Evolutionary conservation across 768 basidiomycete species (phyloP), one percentile per base, ranked within the genome.

Genomic region (Xerocomellus intermedius): DNA sequence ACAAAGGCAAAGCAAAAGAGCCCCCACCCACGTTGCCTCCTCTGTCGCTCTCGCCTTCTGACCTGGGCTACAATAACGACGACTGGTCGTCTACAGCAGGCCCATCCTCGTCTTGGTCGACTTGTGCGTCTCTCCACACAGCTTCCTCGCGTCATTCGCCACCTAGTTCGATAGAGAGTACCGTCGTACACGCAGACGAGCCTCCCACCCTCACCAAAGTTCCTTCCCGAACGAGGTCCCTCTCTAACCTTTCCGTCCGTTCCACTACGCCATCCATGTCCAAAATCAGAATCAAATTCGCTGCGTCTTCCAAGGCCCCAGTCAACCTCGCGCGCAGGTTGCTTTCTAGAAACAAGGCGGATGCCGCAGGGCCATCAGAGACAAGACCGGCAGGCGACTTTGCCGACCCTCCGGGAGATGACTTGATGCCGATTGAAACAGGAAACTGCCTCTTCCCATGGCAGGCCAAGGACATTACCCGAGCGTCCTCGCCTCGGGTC

Each of bases 1-100:
- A 62, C 64, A 90, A 86, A 73, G 83, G 78, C 62, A 87, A 80
- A 71, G 84, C 76, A 50, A 71, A 66, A 61, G 73, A 76, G 65
- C 55, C 66, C 33, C 81, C 85, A 43, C 84, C 87, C 54, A 75
- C 76, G 66, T 77, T 89, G 56, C 86, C 88, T 55, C 86, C 87
- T 57, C 75, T 89, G 55, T 73, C 78, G 32, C 84, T 91, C 63
- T 75, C 81, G 48, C 75, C 81, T 30, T 73, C 85, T 36, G 75
- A 77, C 52, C 75, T 87, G 57, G 73, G 70, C 48, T 81, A 77
- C 61, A 67, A 63, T 26, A 65, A 75, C 47, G 66, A 74, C 43
- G 68, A 68, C 57, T 76, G 76, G 72, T 70, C 75, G 32, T 72
- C 68, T 35, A 60, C 58, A 13, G 58, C 68, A 19, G 69, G 65